Conservation (phyloP, 2,329 filamentous ascomycete species). For the Trichoderma koningii region DNA sequence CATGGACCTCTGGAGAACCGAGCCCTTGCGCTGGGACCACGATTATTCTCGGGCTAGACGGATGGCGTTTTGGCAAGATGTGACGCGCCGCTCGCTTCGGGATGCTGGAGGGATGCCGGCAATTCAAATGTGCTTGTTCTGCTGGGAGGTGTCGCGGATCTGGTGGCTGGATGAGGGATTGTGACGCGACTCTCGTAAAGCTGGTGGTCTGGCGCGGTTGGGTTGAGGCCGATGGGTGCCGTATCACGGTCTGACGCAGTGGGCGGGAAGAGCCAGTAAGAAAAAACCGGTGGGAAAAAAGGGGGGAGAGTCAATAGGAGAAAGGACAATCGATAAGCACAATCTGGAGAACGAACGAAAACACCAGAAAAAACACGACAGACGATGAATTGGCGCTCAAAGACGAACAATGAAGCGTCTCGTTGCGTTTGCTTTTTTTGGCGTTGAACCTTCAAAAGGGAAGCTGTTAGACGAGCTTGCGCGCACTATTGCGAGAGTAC, state of each 20-base stretch:
- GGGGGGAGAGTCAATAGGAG: neutral
- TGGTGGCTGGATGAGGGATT: neutral
- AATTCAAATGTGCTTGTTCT: neutral
- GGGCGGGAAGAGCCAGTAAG: neutral
- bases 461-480: neutral
- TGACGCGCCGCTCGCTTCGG: conserved; percentile 24
- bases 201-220: conserved; percentile 8
- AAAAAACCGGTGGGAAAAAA: neutral
- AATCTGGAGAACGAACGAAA: neutral
- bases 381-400: conserved; percentile 1
- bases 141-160: conserved; percentile 7
- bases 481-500: neutral
- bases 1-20: neutral
- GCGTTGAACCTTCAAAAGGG: conserved; percentile 9
- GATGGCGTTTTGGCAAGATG: conserved; percentile 2
- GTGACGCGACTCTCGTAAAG: conserved; percentile 13
- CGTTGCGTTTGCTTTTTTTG: neutral
- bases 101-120: conserved; percentile 12
- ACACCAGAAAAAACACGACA: neutral
- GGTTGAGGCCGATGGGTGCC: conserved; percentile 2
- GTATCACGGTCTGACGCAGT: neutral
- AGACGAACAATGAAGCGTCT: neutral
- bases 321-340: neutral
- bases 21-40: neutral
- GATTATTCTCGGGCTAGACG: neutral